Evolutionary conservation across 202 grass and related monocot species (phyloP), one percentile per base, ranked within the genome.

Genomic region (Elaeis oleifera): DNA sequence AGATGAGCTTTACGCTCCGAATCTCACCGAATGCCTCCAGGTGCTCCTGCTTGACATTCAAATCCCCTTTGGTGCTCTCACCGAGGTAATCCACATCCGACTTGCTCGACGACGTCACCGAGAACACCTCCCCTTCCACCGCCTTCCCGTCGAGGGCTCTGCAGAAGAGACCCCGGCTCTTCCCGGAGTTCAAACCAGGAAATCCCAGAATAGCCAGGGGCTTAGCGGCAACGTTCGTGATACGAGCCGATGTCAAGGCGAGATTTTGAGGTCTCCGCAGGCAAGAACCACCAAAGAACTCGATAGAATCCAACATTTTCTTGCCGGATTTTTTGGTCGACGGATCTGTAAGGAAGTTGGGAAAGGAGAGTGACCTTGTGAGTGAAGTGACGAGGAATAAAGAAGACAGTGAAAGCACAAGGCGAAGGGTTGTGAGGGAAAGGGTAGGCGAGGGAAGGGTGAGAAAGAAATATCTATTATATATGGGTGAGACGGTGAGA

Each of bases 31-130:
- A 76, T 18, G 71, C 81, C 11, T 88, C 75, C 27, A 90, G 76
- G 26, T 82, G 83, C 69, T 90, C 84, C 74, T 49, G 61, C 44
- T 85, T 79, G 29, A 96, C 87, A 71, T 88, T 96, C 73, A 96
- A 71, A 75, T 96, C 87, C 32, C 90, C 91, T 75, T 87, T 96
- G 70, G 91, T 96, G 70, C 87, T 96, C 81, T 96, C 76, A 59
- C 90, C 91, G 0, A 90, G 70, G 77, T 96, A 96, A 64, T 96
- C 91, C 63, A 96, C 87, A 59, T 85, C 73, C 44, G 91, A 96
- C 27, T 75, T 76, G 70, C 80, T 80, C 7, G 86, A 90, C 18
- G 91, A 85, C 32, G 87, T 96, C 59, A 96, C 73, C 5, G 91
- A 90, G 79, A 96, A 96, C 56, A 85, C 86, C 68, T 70, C 69